Base-by-base conservation (phyloP, 75 land plant genomes). In the Cryptomeria japonica region DNA sequence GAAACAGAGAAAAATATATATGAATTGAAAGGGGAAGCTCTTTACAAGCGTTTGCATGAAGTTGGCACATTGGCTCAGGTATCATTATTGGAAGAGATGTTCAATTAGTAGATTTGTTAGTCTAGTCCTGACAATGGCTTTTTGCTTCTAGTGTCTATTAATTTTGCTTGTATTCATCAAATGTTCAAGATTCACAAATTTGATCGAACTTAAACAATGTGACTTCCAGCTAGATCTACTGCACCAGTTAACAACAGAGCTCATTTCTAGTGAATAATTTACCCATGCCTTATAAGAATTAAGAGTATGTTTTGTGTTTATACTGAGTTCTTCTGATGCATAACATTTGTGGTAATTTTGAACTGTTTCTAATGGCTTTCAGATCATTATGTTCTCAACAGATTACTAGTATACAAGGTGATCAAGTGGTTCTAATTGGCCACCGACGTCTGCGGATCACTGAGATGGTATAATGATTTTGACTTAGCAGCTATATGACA, bases 21-120 rank as follows among this genome's bases (percentile, higher is more conserved):
- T 88, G 97, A 96, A 0, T 89, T 95, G 68, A 97, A 91, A 83
- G 99, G 99, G 73, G 93, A 94, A 88, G 99, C 94, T 22, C 92
- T 97, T 41, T 93, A 89, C 55, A 94, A 96, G 68, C 93, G 96
- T 41, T 94, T 97, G 51, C 98, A 97, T 94, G 99, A 96, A 90
- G 95, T 95, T 91, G 99, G 99, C 36, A 97, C 99, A 42, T 93
- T 97, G 70, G 99, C 99, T 37, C 99, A 97, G 99, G 99, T 95
- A 91, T 84, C 86, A 44, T 12, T 80, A 28, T 80, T 80, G n/a
- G 84, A 80, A 11, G 15, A 44, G 13, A 41, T 28, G 10, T 41
- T 80, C 28, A 42, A 32, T 18, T 78, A 41, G 19, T 28, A 80
- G 28, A 42, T n/a, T 34, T 5, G 87, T 42, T 44, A 44, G 47